A percentile compares a stretch with the other conserved stretches of the same genome.
Evolutionary conservation across 208 protist species (phyloP).

Genomic region (Porcisia hertigi): DNA sequence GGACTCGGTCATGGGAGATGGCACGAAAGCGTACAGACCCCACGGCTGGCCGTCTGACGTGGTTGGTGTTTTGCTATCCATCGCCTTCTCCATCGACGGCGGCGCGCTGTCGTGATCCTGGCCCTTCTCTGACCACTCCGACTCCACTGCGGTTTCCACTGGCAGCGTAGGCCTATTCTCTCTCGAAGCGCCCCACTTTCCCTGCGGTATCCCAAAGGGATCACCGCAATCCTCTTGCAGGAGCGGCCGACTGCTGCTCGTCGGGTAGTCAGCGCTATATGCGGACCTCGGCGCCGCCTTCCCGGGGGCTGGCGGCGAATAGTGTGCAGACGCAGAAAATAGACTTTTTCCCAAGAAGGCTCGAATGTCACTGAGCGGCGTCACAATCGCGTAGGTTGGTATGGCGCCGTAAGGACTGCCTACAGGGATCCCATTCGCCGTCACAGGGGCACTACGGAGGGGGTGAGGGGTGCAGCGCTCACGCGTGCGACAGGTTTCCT

Average conservation of each 20-base stretch:
- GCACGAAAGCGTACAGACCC: neutral
- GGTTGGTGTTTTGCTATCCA: neutral
- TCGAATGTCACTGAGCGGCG: constrained; percentile 3
- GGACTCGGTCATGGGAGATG: neutral
- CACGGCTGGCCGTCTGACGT: neutral
- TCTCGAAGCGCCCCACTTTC: too few relatives aligned
- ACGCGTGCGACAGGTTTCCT: constrained; percentile 14
- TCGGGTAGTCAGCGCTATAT: neutral
- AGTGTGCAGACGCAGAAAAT: neutral
- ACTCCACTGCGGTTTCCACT: neutral
- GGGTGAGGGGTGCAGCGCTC: constrained; percentile 17
- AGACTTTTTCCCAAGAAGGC: neutral
- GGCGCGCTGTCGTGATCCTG: too few relatives aligned
- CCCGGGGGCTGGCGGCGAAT: neutral
- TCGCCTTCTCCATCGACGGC: too few relatives aligned
- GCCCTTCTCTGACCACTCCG: neutral
- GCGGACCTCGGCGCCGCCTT: neutral
- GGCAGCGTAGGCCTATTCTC: neutral
- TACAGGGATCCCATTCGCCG: neutral
- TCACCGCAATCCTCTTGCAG: neutral
- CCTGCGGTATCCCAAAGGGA: neutral
- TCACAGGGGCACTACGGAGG: constrained; percentile 1
- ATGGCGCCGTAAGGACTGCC: constrained; percentile 29
- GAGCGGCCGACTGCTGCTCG: neutral
- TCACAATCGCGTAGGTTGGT: constrained; percentile 19